These are phyloP conservation scores for Oryza australiensis DNA, from an alignment of 176 grass and related monocot species.

Conservation along the genomic window DNA sequence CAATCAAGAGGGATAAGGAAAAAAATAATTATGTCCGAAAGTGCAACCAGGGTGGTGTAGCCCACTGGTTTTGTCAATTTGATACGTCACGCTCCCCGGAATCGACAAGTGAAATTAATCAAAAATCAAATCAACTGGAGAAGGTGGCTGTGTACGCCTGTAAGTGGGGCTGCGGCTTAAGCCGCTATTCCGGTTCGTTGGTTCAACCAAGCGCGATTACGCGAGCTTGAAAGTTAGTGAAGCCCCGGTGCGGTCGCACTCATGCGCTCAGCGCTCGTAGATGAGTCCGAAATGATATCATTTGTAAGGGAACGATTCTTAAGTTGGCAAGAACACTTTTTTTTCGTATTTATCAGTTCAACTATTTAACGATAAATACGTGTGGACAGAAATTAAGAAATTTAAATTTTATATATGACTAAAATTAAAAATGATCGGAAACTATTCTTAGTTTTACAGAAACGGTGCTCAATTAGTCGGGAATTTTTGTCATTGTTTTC, in stretches of 20 bases:
- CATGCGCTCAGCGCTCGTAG: neutral
- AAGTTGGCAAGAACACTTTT: too few species aligned
- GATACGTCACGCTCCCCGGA: conserved; percentile 20
- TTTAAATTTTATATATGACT: too few species aligned
- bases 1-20: too few species aligned
- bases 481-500: too few species aligned
- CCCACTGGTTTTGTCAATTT: conserved; percentile 9
- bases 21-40: neutral
- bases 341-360: too few species aligned
- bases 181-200: neutral
- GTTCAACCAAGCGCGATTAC: neutral
- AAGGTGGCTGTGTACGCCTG: neutral
- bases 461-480: too few species aligned
- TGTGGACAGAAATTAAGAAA: too few species aligned
- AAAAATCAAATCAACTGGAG: neutral
- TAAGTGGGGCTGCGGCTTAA: neutral
- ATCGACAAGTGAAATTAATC: conserved; percentile 19
- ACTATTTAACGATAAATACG: too few species aligned
- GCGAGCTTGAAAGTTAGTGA: neutral
- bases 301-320: too few species aligned
- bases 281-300: too few species aligned
- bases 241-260: neutral
- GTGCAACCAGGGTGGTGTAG: neutral
- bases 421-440: too few species aligned
- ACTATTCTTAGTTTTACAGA: too few species aligned